A percentile compares a stretch with the other conserved stretches of the same genome.
phyloP scores from a whole-genome alignment of 768 basidiomycete species.

The Phallus indusiatus region DNA sequence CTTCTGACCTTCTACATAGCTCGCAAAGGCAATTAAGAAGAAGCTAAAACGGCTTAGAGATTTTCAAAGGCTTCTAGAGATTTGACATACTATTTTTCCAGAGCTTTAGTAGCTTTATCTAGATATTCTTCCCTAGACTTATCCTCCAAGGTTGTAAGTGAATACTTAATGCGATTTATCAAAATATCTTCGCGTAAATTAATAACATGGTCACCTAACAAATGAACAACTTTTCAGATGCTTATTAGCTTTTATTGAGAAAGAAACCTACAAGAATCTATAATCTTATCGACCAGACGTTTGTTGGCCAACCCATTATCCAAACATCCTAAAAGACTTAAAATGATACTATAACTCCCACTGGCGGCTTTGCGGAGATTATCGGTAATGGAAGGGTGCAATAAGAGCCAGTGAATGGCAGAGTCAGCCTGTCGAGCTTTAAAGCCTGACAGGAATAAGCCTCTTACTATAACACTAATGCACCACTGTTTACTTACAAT shows the following conservation, averaged over 20 bases:
- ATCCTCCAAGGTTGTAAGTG: conserved; percentile 67
- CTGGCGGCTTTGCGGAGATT: conserved; percentile 82
- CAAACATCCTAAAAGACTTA: conserved; percentile 87
- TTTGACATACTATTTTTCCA: conserved; percentile 78
- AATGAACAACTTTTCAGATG: no score
- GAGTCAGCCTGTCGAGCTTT: conserved; percentile 59
- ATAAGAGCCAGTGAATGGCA: conserved; percentile 76
- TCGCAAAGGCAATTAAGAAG: conserved; percentile 90
- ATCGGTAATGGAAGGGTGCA: conserved; percentile 71
- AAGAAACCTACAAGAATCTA: conserved; percentile 55
- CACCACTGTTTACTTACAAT: conserved; percentile 35
- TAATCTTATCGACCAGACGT: conserved; percentile 79
- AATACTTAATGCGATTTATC: conserved; percentile 74
- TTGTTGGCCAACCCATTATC: conserved; percentile 84
- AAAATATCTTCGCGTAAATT: conserved; percentile 89
- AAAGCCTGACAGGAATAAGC: conserved; percentile 36
- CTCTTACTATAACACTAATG: background rate
- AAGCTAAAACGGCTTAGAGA: conserved; percentile 40
- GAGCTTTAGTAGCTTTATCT: conserved; percentile 57
- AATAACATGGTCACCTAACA: conserved; percentile 77
- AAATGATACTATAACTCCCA: conserved; percentile 86
- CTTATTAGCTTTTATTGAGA: background rate
- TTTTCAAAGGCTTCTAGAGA: background rate
- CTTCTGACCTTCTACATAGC: conserved; percentile 63
- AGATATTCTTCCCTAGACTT: conserved; percentile 39